Evolutionary conservation across 495 filamentous ascomycete species (phyloP), one percentile per base, ranked within the genome.

Genomic region (Gamarada debralockiae): DNA sequence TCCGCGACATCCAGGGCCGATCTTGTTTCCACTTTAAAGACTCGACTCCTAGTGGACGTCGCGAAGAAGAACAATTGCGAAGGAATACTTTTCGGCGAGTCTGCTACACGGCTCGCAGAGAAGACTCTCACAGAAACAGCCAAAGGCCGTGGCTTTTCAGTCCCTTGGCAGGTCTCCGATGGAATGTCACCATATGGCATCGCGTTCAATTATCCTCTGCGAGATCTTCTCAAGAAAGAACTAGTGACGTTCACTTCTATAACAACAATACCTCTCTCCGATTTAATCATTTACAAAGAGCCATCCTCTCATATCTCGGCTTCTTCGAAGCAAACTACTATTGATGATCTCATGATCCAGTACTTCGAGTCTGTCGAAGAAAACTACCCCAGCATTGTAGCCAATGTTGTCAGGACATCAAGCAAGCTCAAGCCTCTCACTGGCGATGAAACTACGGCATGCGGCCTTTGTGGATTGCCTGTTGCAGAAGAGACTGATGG

Each of bases 351-450:
- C 41, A 90, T 98, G 84, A 69, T 73, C 41, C 83, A 91, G 38
- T 98, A 96, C 63, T 93, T 98, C 60, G 76, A 79, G 44, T 88
- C 84, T 5, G 90, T 95, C 21, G 95, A 97, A 65, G 78, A 80
- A 50, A 88, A 85, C 43, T 97, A 92, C 65, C 92, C 92, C 9
- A 88, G 85, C 49, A 88, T 97, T 22, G 93, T 98, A 56, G 83
- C 90, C 14, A 98, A 98, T 62, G 93, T 97, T 9, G 89, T 96
- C 3, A 79, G 87, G 53, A 98, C 91, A 24, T 84, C 85, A 9
- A 83, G 84, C 52, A 95, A 92, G 70, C 75, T 97, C 25, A 63
- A 80, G 31, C 60, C 74, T 48, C 47, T 59, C 8, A 45, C 47
- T 12, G 39, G 15, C 0, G 42, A 55, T 18, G 51, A 52, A 15